These are phyloP conservation scores for Malus hybrid DNA, from an alignment of 331 rosid species.

Conservation along the genomic window DNA sequence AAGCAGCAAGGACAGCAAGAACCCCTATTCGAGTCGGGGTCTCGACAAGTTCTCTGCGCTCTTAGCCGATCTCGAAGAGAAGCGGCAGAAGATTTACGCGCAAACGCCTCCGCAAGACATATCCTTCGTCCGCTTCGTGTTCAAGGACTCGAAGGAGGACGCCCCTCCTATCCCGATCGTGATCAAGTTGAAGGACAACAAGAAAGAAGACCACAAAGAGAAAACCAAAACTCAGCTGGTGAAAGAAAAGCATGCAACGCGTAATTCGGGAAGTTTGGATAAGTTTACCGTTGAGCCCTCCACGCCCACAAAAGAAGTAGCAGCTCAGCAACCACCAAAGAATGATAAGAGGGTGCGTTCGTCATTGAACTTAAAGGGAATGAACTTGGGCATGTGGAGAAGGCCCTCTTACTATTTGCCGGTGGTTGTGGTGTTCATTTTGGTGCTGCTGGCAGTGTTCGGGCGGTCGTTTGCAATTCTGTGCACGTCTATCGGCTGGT, in stretches of 20 bases:
- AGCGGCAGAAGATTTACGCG: slow-evolving; percentile 60
- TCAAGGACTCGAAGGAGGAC: slow-evolving; percentile 41
- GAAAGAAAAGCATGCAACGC: slow-evolving; percentile 5
- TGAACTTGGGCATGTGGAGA: slow-evolving; percentile 24
- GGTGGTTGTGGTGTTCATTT: slow-evolving; percentile 39
- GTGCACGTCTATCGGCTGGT: slow-evolving; percentile 67
- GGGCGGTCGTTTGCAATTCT: slow-evolving; percentile 69
- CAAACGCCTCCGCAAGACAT: slow-evolving; percentile 43
- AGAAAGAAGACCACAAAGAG: slow-evolving; percentile 6
- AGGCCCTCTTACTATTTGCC: slow-evolving; percentile 57
- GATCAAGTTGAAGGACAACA: slow-evolving; percentile 51
- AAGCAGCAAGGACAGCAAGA: slow-evolving; percentile 35
- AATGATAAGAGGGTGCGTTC: slow-evolving; percentile 11
- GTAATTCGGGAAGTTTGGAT: neutral
- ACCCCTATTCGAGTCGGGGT: slow-evolving; percentile 70
- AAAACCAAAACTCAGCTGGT: neutral
- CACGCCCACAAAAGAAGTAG: slow-evolving; percentile 10
- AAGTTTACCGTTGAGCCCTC: slow-evolving; percentile 7
- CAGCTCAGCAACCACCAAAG: slow-evolving; percentile 1
- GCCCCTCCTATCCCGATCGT: slow-evolving; percentile 54
- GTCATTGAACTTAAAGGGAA: neutral
- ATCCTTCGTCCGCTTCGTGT: slow-evolving; percentile 59
- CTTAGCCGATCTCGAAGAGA: slow-evolving; percentile 67
- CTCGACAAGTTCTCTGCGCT: slow-evolving; percentile 79
- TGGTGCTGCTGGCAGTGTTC: slow-evolving; percentile 51